Evolutionary conservation across 2,329 filamentous ascomycete species (phyloP).

Genomic region (Fusarium nygamai): DNA sequence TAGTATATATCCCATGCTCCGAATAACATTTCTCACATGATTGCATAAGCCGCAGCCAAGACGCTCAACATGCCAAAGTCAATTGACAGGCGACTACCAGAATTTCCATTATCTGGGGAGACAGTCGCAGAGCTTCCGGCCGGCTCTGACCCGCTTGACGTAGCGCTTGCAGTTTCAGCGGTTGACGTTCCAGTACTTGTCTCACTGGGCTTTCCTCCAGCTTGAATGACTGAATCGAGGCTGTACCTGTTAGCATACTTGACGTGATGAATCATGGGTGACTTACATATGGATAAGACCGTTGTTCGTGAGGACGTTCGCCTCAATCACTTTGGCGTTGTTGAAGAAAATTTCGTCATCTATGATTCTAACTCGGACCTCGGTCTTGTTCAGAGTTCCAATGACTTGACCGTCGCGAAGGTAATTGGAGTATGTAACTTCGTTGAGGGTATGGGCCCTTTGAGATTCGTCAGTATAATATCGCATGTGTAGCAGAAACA

Average conservation of each 20-base stretch:
- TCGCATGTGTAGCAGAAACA: rapidly evolving
- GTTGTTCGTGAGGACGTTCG: constrained; percentile 37
- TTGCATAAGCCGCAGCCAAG: background rate
- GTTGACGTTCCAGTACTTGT: background rate
- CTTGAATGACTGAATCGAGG: constrained; percentile 1
- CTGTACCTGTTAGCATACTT: background rate
- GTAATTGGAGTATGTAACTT: constrained; percentile 34
- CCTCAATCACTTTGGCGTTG: constrained; percentile 37
- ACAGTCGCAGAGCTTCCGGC: constrained; percentile 7
- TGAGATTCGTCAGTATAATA: background rate
- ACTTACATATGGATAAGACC: constrained; percentile 37
- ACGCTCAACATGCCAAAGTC: background rate
- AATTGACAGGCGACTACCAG: background rate
- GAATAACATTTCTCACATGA: background rate
- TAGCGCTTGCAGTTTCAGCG: background rate
- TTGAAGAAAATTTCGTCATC: constrained; percentile 35
- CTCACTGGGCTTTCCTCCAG: background rate
- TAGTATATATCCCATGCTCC: rapidly evolving
- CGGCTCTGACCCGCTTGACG: background rate
- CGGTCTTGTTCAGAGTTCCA: constrained; percentile 26
- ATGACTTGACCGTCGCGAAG: constrained; percentile 29
- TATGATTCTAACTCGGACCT: constrained; percentile 21
- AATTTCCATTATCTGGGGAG: background rate
- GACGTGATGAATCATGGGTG: rapidly evolving
- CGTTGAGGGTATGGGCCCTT: constrained; percentile 28